These are phyloP conservation scores for Phytophthora sp. DNA, from an alignment of 352 stramenopile genomes.

Conservation along the genomic window DNA sequence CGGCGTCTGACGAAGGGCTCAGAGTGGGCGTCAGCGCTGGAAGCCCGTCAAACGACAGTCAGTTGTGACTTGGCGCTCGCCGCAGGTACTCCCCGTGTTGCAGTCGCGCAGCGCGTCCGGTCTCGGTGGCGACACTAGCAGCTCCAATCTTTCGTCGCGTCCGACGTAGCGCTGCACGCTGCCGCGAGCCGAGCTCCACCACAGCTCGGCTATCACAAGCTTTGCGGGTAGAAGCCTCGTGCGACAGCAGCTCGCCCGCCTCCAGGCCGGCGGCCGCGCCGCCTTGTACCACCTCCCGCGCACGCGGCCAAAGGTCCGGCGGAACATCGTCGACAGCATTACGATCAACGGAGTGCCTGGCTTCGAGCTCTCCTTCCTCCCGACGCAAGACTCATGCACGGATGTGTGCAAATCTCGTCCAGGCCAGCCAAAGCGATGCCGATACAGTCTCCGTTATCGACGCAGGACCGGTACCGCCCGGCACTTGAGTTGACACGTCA, in stretches of 20 bases:
- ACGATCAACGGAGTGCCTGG: conserved; percentile 14
- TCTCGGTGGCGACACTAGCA: no score
- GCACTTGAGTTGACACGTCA: conserved; percentile 21
- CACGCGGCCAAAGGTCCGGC: conserved; percentile 32
- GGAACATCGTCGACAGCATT: conserved; percentile 32
- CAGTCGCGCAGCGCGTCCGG: no score
- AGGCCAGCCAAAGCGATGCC: not conserved
- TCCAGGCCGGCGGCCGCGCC: not conserved
- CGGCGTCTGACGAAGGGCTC: conserved; percentile 3
- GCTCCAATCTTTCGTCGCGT: no score
- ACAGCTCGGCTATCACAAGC: conserved; percentile 10
- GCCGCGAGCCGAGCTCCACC: not conserved
- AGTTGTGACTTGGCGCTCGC: no score
- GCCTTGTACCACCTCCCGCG: conserved; percentile 39
- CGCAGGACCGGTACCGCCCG: conserved; percentile 7
- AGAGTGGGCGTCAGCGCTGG: conserved; percentile 1
- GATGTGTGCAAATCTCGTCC: conserved; percentile 14
- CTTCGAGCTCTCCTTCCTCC: not conserved
- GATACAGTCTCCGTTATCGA: conserved; percentile 17
- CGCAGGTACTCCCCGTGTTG: no score
- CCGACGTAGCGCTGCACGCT: no score
- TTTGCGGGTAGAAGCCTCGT: conserved; percentile 31
- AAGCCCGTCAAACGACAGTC: not conserved
- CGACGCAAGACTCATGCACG: not conserved
- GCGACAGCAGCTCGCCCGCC: conserved; percentile 2